These are phyloP conservation scores for Bretschneidera sinensis DNA, from an alignment of 345 rosid genomes.

Conservation along the genomic window DNA sequence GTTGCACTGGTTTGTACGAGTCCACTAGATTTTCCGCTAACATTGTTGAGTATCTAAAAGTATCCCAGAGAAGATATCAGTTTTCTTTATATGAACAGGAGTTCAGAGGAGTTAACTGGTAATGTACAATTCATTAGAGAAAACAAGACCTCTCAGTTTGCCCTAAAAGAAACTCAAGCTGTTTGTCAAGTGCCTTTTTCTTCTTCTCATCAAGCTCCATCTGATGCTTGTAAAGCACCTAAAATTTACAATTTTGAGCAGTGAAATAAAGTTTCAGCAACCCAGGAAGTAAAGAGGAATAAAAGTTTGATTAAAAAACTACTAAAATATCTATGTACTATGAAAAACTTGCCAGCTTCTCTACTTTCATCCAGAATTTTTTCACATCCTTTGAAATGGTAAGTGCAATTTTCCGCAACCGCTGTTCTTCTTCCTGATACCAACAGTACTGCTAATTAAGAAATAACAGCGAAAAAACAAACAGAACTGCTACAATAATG, in stretches of 20 bases:
- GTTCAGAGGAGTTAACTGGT: neutral
- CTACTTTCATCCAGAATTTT: slow-evolving; percentile 96
- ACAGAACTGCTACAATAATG: neutral
- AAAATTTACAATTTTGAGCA: slow-evolving; percentile 17
- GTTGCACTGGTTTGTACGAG: slow-evolving; percentile 37
- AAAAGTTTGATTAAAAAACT: slow-evolving; percentile 2
- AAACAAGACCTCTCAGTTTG: no score
- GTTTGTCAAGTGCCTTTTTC: slow-evolving; percentile 94
- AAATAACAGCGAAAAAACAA: neutral
- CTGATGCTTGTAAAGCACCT: slow-evolving; percentile 99
- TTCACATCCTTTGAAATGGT: slow-evolving; percentile 93
- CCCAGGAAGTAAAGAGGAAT: slow-evolving; percentile 16
- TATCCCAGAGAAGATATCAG: neutral
- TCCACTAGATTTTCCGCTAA: slow-evolving; percentile 95
- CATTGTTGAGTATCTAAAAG: slow-evolving; percentile 96
- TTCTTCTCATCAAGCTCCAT: slow-evolving; percentile 88
- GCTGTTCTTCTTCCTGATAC: slow-evolving; percentile 89
- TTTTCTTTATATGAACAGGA: no score
- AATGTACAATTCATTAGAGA: neutral
- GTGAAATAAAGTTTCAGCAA: slow-evolving; percentile 19
- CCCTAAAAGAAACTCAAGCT: no score
- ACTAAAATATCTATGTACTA: slow-evolving; percentile 17
- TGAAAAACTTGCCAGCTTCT: slow-evolving; percentile 75
- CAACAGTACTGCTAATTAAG: slow-evolving; percentile 4
- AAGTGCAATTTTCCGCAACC: slow-evolving; percentile 80